Evolutionary conservation across 192 early-diverging fungal genomes (phyloP).

Genomic region (Chytriomyces sp.): DNA sequence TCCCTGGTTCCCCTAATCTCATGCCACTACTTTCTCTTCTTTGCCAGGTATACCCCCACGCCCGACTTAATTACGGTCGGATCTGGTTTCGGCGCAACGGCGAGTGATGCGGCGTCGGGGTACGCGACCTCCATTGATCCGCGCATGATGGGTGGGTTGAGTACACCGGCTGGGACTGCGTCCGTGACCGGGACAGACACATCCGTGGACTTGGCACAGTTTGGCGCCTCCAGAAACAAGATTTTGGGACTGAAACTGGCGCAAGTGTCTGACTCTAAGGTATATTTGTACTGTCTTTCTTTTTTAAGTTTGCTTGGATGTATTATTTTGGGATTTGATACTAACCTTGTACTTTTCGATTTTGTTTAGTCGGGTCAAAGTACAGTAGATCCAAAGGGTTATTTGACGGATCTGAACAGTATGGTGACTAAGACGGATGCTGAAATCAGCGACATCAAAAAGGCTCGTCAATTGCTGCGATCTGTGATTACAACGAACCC

Average conservation of each 20-base stretch:
- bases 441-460: conserved; percentile 86
- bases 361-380: conserved; percentile 66
- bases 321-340: neutral
- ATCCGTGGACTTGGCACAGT: conserved; percentile 74
- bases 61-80: conserved; percentile 52
- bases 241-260: conserved; percentile 91
- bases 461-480: conserved; percentile 82
- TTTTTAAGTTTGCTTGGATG: neutral
- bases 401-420: conserved; percentile 89
- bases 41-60: conserved; percentile 49
- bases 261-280: conserved; percentile 81
- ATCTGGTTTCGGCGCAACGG: conserved; percentile 65
- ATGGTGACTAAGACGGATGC: conserved; percentile 78
- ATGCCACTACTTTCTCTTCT: conserved; percentile 5
- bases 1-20: neutral
- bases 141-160: conserved; percentile 60
- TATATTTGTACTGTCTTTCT: neutral
- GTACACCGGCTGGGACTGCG: conserved; percentile 47
- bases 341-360: conserved; percentile 27
- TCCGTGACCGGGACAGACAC: conserved; percentile 47
- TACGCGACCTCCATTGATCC: conserved; percentile 65
- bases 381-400: conserved; percentile 93
- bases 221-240: conserved; percentile 90
- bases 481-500: conserved; percentile 94
- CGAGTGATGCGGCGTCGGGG: conserved; percentile 37